A percentile compares a stretch with the other conserved stretches of the same genome.
These are phyloP conservation scores for Benincasa hispida DNA, from an alignment of 306 rosid species.

Conservation along the genomic window DNA sequence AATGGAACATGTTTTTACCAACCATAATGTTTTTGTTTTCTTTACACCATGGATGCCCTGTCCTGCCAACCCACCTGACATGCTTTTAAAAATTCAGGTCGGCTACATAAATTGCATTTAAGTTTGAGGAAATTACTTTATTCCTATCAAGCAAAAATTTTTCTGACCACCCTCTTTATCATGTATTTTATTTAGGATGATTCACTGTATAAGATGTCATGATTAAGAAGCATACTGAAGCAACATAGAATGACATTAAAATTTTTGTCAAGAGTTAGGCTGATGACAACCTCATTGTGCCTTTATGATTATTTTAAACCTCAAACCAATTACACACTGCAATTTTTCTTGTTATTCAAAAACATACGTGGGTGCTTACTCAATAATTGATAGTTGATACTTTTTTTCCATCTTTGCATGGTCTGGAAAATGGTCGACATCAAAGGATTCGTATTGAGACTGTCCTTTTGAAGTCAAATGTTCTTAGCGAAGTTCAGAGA, in stretches of 20 bases:
- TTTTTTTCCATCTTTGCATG: not conserved
- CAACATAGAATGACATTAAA: not conserved
- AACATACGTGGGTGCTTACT: not conserved
- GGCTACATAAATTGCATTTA: not conserved
- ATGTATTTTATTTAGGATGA: not conserved
- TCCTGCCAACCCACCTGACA: not conserved
- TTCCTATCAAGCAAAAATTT: not conserved
- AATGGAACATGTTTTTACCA: slow-evolving; percentile 7
- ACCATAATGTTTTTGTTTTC: not conserved
- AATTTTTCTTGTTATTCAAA: not conserved
- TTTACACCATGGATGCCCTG: not conserved
- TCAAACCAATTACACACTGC: not conserved
- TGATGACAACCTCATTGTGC: not conserved
- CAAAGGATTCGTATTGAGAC: slow-evolving; percentile 67
- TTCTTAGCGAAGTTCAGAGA: slow-evolving; percentile 77
- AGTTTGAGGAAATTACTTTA: not conserved
- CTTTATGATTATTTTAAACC: not conserved
- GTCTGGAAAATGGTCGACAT: slow-evolving; percentile 17
- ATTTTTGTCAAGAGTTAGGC: not conserved
- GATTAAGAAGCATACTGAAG: not conserved
- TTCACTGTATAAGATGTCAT: not conserved
- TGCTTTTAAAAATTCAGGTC: not conserved
- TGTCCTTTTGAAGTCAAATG: slow-evolving; percentile 81
- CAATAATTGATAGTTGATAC: not conserved
- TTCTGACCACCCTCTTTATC: not conserved